phyloP scores from a whole-genome alignment of 495 filamentous ascomycete species.

The Penicillium goetzii region DNA sequence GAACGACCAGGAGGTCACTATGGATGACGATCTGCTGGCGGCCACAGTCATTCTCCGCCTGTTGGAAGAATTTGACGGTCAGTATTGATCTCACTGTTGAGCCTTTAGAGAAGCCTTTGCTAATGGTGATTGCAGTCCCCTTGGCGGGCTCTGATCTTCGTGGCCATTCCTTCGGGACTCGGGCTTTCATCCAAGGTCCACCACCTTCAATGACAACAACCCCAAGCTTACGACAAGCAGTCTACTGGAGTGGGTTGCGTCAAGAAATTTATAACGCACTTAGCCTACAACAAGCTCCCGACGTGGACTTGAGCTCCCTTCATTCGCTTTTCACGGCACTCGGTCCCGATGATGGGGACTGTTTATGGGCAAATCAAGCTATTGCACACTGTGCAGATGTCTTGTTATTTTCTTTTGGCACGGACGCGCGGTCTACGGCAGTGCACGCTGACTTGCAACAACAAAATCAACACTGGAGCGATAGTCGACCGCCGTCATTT shows the following conservation, averaged over 20 bases:
- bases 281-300: slow-evolving; percentile 32
- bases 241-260: slow-evolving; percentile 34
- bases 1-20: slow-evolving; percentile 49
- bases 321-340: slow-evolving; percentile 27
- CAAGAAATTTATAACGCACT: slow-evolving; percentile 35
- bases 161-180: slow-evolving; percentile 29
- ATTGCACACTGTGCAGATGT: slow-evolving; percentile 35
- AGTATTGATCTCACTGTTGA: slow-evolving; percentile 8
- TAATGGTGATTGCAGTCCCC: slow-evolving; percentile 27
- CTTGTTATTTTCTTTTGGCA: slow-evolving; percentile 30
- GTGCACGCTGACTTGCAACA: slow-evolving; percentile 27
- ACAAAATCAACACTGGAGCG: slow-evolving; percentile 29
- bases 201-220: slow-evolving; percentile 27
- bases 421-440: slow-evolving; percentile 19
- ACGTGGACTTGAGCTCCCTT: slow-evolving; percentile 32
- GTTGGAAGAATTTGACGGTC: slow-evolving; percentile 64
- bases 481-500: slow-evolving; percentile 27
- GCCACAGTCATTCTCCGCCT: slow-evolving; percentile 64
- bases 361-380: slow-evolving; percentile 33
- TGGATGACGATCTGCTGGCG: slow-evolving; percentile 61
- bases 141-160: slow-evolving; percentile 31
- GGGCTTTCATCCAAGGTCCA: slow-evolving; percentile 32
- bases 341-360: slow-evolving; percentile 27
- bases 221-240: slow-evolving; percentile 31
- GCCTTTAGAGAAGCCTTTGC: not conserved